Conservation (phyloP, 2,329 filamentous ascomycete genomes). For the Aspergillus sp. region DNA sequence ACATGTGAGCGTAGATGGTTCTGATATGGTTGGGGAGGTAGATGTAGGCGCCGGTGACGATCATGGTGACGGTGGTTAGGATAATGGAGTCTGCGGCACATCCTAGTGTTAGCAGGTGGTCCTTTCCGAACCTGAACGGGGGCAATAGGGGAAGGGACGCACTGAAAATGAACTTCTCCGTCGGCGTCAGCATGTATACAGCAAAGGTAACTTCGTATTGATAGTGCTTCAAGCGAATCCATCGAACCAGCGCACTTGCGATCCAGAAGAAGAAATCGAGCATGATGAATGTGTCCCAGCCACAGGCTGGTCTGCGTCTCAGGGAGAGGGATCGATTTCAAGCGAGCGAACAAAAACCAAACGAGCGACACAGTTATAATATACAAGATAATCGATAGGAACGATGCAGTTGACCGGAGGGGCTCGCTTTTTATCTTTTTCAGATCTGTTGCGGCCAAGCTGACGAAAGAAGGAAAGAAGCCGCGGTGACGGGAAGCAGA, state of each 20-base stretch:
- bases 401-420: no score
- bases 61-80: slow-evolving; percentile 81
- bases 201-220: slow-evolving; percentile 97
- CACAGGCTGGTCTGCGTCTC: neutral
- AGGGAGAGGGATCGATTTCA: neutral
- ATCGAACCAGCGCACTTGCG: slow-evolving; percentile 59
- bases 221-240: slow-evolving; percentile 92
- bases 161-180: slow-evolving; percentile 98
- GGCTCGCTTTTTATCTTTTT: neutral
- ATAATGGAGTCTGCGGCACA: slow-evolving; percentile 67
- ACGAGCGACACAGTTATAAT: neutral
- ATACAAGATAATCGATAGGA: no score
- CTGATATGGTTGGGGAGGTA: slow-evolving; percentile 90
- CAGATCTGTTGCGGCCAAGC: neutral
- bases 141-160: slow-evolving; percentile 34
- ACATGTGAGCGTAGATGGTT: slow-evolving; percentile 74
- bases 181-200: slow-evolving; percentile 93
- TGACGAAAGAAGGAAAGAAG: neutral
- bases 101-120: neutral
- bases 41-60: slow-evolving; percentile 76
- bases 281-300: slow-evolving; percentile 12
- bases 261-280: slow-evolving; percentile 22
- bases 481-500: neutral
- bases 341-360: neutral
- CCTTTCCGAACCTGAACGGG: neutral